Conservation (phyloP, 495 filamentous ascomycete species). For the Penicillium odoratum region DNA sequence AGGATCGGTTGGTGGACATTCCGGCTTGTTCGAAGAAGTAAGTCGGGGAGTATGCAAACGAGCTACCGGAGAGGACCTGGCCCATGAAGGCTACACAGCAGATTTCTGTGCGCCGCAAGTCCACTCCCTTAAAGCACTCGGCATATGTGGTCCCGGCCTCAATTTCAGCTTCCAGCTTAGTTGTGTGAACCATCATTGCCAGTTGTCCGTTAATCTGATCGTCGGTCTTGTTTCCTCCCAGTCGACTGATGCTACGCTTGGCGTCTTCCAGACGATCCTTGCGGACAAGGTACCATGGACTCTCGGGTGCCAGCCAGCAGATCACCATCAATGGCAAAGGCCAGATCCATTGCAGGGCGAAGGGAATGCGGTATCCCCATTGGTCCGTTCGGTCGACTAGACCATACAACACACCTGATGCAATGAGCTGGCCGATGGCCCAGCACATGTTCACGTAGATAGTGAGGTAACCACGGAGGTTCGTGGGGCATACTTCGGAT, state of each 20-base stretch:
- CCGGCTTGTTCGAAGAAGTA: slow-evolving; percentile 75
- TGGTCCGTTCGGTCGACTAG: slow-evolving; percentile 35
- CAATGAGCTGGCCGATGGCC: slow-evolving; percentile 64
- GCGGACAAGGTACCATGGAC: slow-evolving; percentile 63
- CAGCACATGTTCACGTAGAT: slow-evolving; percentile 66
- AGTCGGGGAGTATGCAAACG: slow-evolving; percentile 69
- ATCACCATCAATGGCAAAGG: slow-evolving; percentile 57
- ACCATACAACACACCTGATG: slow-evolving; percentile 54
- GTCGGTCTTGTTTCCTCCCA: slow-evolving; percentile 51
- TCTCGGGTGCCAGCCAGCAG: slow-evolving; percentile 59
- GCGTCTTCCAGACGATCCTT: slow-evolving; percentile 53
- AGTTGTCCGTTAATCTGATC: slow-evolving; percentile 43
- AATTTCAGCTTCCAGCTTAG: slow-evolving; percentile 58
- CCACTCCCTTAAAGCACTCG: slow-evolving; percentile 71
- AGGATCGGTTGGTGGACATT: slow-evolving; percentile 53
- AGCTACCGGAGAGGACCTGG: slow-evolving; percentile 69
- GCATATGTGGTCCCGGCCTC: slow-evolving; percentile 57
- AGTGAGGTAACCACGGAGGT: slow-evolving; percentile 56
- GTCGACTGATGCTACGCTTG: slow-evolving; percentile 38
- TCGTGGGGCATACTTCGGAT: slow-evolving; percentile 61
- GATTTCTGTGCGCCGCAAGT: slow-evolving; percentile 71
- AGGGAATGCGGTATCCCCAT: slow-evolving; percentile 56
- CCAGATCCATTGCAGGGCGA: slow-evolving; percentile 68
- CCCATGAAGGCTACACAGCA: slow-evolving; percentile 69
- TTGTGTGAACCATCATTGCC: slow-evolving; percentile 62